These are phyloP conservation scores for Suillus fuscotomentosus DNA, from an alignment of 768 basidiomycete species.

Conservation along the genomic window DNA sequence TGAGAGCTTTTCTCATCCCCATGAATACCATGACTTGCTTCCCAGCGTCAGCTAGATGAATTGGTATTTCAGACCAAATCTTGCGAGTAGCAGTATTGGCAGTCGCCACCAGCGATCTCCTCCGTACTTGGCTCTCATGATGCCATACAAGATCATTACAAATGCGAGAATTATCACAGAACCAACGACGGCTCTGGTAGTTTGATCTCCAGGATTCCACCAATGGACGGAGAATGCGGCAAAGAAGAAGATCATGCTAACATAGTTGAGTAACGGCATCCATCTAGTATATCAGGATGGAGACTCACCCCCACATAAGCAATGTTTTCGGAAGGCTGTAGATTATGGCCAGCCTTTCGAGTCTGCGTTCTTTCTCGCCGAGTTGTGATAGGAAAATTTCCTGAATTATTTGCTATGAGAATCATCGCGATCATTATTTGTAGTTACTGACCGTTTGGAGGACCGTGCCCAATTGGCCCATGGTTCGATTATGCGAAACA, in stretches of 20 bases:
- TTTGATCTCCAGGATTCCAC: conserved; percentile 12
- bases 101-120: conserved; percentile 11
- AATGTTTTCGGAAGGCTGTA: conserved; percentile 33
- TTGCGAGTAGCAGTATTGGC: background rate
- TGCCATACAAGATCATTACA: conserved; percentile 43
- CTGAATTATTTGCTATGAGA: conserved; percentile 12
- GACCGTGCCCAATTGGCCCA: conserved; percentile 16
- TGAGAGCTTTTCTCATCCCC: background rate
- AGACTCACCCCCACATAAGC: conserved; percentile 32
- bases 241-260: conserved; percentile 29
- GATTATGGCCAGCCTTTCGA: conserved; percentile 31
- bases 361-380: conserved; percentile 15
- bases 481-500: conserved; percentile 35
- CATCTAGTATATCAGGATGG: too few species aligned
- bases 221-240: conserved; percentile 26
- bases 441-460: conserved; percentile 27
- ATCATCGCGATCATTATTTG: conserved; percentile 6
- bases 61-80: too few species aligned
- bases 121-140: conserved; percentile 23
- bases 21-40: background rate
- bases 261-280: background rate
- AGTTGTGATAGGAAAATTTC: conserved; percentile 21
- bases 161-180: conserved; percentile 25
- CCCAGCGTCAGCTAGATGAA: background rate
- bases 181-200: conserved; percentile 28